Evolutionary conservation across 495 filamentous ascomycete species (phyloP).

Genomic region (Aspergillus egyptiacus): DNA sequence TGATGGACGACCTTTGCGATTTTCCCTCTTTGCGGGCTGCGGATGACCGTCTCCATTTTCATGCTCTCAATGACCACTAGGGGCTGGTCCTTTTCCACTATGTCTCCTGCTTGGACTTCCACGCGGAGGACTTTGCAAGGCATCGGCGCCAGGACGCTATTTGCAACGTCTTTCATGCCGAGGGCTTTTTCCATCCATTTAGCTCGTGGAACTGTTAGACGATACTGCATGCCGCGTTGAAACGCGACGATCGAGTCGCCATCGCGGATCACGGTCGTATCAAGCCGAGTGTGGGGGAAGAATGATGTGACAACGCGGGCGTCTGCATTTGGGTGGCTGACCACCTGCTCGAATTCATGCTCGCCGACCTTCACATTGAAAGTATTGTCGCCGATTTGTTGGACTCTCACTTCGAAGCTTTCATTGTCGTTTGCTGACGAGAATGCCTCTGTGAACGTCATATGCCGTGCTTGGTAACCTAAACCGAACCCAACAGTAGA

Average conservation of each 20-base stretch:
- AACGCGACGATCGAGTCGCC: slow-evolving; percentile 70
- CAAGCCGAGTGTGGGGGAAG: slow-evolving; percentile 74
- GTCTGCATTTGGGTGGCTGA: slow-evolving; percentile 33
- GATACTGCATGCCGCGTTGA: slow-evolving; percentile 73
- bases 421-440: slow-evolving; percentile 23
- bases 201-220: slow-evolving; percentile 60
- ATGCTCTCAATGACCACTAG: slow-evolving; percentile 97
- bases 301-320: slow-evolving; percentile 45
- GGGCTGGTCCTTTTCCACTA: slow-evolving; percentile 77
- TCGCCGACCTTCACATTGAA: slow-evolving; percentile 63
- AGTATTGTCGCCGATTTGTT: slow-evolving; percentile 53
- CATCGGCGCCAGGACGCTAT: slow-evolving; percentile 88
- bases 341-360: slow-evolving; percentile 39
- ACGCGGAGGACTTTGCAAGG: slow-evolving; percentile 88
- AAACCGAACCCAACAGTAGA: slow-evolving; percentile 48
- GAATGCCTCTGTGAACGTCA: slow-evolving; percentile 47
- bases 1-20: slow-evolving; percentile 79
- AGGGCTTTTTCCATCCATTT: slow-evolving; percentile 82
- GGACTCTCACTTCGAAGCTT: slow-evolving; percentile 58
- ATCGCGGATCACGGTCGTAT: slow-evolving; percentile 69
- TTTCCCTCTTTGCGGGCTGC: slow-evolving; percentile 76
- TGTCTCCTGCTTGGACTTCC: slow-evolving; percentile 72
- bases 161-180: slow-evolving; percentile 71
- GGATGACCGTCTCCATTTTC: slow-evolving; percentile 99
- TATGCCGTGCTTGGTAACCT: slow-evolving; percentile 46